These are phyloP conservation scores for Magnolia sinica DNA, from an alignment of 164 flowering plant genomes.

Conservation along the genomic window DNA sequence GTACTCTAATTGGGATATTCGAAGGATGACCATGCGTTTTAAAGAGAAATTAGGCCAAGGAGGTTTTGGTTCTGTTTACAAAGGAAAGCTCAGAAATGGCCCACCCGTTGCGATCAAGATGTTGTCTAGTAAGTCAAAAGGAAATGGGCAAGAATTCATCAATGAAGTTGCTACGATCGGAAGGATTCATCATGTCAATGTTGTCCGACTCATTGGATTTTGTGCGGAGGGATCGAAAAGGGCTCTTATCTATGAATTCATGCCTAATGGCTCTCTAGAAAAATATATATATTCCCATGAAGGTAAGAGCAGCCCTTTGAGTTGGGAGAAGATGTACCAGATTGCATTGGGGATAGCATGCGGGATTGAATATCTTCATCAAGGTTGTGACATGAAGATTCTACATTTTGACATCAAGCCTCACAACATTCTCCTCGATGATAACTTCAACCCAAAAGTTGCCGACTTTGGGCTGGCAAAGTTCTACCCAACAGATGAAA, in stretches of 20 bases:
- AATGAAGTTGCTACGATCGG: constrained; percentile 19
- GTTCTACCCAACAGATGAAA: background rate
- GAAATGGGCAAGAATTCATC: constrained; percentile 10
- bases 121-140: background rate
- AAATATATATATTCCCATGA: constrained; percentile 5
- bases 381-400: constrained; percentile 15
- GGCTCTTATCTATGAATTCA: constrained; percentile 18
- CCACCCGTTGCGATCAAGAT: background rate
- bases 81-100: constrained; percentile 4
- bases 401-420: constrained; percentile 22
- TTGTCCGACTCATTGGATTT: constrained; percentile 13
- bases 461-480: constrained; percentile 18
- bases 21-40: background rate
- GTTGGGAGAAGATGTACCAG: constrained; percentile 7
- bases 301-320: background rate
- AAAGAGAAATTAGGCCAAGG: constrained; percentile 5
- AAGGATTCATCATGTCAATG: constrained; percentile 15
- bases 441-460: constrained; percentile 14
- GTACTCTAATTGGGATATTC: background rate
- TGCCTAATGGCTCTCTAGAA: constrained; percentile 16
- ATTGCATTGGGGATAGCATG: constrained; percentile 12
- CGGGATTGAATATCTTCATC: constrained; percentile 16
- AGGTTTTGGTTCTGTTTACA: constrained; percentile 12
- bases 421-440: constrained; percentile 12
- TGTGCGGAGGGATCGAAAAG: constrained; percentile 10